These are phyloP conservation scores for Saposhnikovia divaricata DNA, from an alignment of 129 eudicot species.

Conservation along the genomic window DNA sequence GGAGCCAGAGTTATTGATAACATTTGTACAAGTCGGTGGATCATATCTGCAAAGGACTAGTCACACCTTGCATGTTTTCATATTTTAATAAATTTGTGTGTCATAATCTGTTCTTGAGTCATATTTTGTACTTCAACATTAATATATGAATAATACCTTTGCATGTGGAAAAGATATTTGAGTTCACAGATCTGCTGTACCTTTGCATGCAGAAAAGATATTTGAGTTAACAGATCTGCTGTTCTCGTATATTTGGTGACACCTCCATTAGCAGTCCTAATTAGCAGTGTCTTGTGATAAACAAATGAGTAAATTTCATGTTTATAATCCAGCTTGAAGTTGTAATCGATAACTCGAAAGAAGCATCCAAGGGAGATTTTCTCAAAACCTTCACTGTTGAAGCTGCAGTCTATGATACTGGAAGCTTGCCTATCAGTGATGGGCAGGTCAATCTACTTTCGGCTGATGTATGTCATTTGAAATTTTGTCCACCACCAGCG, in stretches of 20 bases:
- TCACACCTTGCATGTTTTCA: neutral
- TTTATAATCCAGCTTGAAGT: constrained; percentile 66
- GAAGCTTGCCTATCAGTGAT: constrained; percentile 27
- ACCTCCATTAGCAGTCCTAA: neutral
- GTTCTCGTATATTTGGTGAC: neutral
- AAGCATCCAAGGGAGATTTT: constrained; percentile 28
- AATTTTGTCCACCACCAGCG: constrained; percentile 35
- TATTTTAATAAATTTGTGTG: neutral
- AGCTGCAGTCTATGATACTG: constrained; percentile 61
- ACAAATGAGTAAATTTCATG: neutral
- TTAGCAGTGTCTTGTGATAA: neutral
- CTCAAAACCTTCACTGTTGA: constrained; percentile 50
- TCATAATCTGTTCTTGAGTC: neutral
- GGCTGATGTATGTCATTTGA: constrained; percentile 43
- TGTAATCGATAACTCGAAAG: constrained; percentile 52
- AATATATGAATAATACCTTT: neutral
- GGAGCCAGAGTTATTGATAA: neutral
- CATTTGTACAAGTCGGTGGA: neutral
- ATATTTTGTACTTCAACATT: neutral
- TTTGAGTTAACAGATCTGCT: neutral
- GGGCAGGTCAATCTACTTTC: constrained; percentile 39
- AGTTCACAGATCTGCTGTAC: neutral
- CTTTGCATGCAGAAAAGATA: neutral
- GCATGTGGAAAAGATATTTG: neutral
- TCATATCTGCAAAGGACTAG: neutral